phyloP scores from a whole-genome alignment of 352 stramenopile genomes.

The Globisporangium ultimum region DNA sequence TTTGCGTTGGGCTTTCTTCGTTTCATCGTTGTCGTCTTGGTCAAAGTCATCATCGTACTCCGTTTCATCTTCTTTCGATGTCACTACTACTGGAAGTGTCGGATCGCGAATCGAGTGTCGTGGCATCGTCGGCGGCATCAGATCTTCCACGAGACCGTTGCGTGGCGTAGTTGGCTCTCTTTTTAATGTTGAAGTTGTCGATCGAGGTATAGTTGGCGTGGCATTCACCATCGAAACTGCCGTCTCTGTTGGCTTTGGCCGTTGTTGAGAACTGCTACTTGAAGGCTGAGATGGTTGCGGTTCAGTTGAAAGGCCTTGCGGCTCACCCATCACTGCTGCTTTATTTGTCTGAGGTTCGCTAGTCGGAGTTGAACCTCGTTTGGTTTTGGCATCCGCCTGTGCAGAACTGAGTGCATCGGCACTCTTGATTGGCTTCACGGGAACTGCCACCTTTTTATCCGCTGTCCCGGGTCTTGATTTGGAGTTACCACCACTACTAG shows the following conservation, averaged over 20 bases:
- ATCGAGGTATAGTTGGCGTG: background rate
- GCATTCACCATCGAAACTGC: background rate
- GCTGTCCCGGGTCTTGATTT: background rate
- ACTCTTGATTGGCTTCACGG: background rate
- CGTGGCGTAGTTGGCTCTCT: background rate
- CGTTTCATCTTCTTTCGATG: conserved; percentile 22
- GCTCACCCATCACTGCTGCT: background rate
- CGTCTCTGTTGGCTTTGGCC: background rate
- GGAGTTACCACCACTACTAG: background rate
- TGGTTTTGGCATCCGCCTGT: background rate
- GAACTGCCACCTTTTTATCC: background rate
- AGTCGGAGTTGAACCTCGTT: background rate
- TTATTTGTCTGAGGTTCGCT: background rate
- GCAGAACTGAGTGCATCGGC: background rate
- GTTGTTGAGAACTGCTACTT: background rate
- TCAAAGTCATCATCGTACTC: conserved; percentile 46
- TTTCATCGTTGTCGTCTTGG: conserved; percentile 20
- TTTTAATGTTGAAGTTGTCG: background rate
- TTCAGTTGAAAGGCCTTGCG: no score
- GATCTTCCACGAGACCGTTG: background rate
- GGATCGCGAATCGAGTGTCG: background rate
- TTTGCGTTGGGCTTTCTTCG: conserved; percentile 12
- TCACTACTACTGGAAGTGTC: background rate
- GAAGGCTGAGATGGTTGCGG: background rate
- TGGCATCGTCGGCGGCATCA: background rate